These are phyloP conservation scores for Penicillium diatomitis DNA, from an alignment of 495 filamentous ascomycete genomes.

Conservation along the genomic window DNA sequence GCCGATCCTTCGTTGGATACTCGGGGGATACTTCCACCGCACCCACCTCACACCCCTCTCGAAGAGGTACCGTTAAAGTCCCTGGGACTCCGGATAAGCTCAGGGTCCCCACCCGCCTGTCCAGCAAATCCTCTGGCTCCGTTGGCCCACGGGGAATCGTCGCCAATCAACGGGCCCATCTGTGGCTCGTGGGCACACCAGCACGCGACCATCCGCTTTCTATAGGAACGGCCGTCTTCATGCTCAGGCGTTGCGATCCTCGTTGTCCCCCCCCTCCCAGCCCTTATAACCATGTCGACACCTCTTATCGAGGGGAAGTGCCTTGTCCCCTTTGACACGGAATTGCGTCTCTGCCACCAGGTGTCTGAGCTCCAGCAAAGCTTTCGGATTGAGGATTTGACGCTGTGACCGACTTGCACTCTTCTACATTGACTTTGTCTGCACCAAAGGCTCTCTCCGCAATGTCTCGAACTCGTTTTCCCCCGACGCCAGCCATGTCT, in stretches of 20 bases:
- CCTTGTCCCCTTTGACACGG: neutral
- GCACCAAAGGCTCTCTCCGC: neutral
- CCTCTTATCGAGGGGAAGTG: neutral
- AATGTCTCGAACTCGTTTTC: slow-evolving; percentile 65
- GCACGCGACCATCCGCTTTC: slow-evolving; percentile 36
- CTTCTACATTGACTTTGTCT: neutral
- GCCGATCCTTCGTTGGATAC: neutral
- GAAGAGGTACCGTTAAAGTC: neutral
- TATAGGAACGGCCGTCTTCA: neutral
- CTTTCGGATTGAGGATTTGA: too few species aligned
- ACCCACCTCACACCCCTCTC: too few species aligned
- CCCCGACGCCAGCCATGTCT: slow-evolving; percentile 78
- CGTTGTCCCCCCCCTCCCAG: too few species aligned
- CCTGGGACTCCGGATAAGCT: slow-evolving; percentile 13
- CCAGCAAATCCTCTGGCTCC: slow-evolving; percentile 17
- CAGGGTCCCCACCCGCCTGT: slow-evolving; percentile 2
- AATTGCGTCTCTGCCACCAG: neutral
- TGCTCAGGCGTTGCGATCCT: neutral
- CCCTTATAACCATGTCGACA: neutral
- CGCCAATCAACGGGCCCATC: slow-evolving; percentile 22
- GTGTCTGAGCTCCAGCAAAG: too few species aligned
- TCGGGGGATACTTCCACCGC: neutral
- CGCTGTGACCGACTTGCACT: neutral
- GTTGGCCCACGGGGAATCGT: slow-evolving; percentile 12
- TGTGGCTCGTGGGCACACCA: slow-evolving; percentile 29